Conservation (phyloP, 805 yeast genomes). For the Candida cerambycidarum region DNA sequence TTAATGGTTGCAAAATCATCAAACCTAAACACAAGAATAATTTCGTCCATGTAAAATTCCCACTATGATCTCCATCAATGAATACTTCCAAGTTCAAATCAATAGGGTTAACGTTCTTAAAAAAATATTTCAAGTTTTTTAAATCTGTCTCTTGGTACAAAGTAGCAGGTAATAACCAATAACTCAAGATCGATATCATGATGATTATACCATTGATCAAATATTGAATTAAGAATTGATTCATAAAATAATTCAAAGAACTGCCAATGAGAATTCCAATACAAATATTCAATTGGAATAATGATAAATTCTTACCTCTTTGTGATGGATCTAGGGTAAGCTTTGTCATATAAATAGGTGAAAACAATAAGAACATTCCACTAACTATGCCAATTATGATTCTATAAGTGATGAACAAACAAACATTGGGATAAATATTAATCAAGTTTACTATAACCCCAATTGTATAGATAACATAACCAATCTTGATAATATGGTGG, state of each 20-base stretch:
- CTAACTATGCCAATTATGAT: slow-evolving; percentile 22
- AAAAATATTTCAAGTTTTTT: slow-evolving; percentile 4
- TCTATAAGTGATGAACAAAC: slow-evolving; percentile 14
- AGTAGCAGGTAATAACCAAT: slow-evolving; percentile 10
- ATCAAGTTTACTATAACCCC: slow-evolving; percentile 17
- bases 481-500: slow-evolving; percentile 15
- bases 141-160: slow-evolving; percentile 10
- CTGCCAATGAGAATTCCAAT: slow-evolving; percentile 24
- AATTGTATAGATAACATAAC: slow-evolving; percentile 17
- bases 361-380: slow-evolving; percentile 24
- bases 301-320: slow-evolving; percentile 19
- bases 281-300: slow-evolving; percentile 25
- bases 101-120: background rate
- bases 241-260: slow-evolving; percentile 8
- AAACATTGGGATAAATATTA: slow-evolving; percentile 11
- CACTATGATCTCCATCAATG: background rate
- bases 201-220: slow-evolving; percentile 7
- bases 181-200: slow-evolving; percentile 6
- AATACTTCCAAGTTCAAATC: background rate
- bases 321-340: slow-evolving; percentile 15
- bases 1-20: slow-evolving; percentile 34
- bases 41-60: slow-evolving; percentile 10
- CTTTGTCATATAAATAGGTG: slow-evolving; percentile 25
- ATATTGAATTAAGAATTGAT: slow-evolving; percentile 8
- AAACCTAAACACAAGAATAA: slow-evolving; percentile 22